Base-by-base conservation (phyloP, 2,329 filamentous ascomycete genomes). In the Sordariomycetes sp. region DNA sequence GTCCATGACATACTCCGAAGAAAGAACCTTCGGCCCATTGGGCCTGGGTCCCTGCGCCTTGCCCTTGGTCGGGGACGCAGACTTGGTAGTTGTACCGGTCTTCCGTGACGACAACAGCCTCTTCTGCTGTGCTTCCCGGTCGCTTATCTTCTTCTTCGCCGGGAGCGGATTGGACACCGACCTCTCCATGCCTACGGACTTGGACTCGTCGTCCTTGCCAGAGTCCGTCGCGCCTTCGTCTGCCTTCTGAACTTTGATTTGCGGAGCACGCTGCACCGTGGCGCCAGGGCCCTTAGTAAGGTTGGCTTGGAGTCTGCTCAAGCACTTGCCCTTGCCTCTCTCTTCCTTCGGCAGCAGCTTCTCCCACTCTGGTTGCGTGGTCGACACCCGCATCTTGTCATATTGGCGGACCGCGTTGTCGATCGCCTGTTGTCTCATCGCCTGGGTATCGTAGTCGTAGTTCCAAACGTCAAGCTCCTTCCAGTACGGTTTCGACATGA, bases 391-490 rank as follows among this genome's bases (percentile, higher is more conserved):
- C 67, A 80, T 75, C 66, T 79, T 81, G 67, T 87, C 83, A 62
- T 79, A 87, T 58, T 78, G 72, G 60, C 74, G 77, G 59, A 85
- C 75, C 16, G 83, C 83, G 63, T 84, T 78, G 69, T 88, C 75
- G 66, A 86, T 79, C 61, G 81, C 78, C 64, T 77, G 71, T 66
- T 89, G 75, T 34, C 83, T 79, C 60, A 83, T 77, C 35, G 79
- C 76, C 20, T 76, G 69, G 43, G 68, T 73, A 52, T 74, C 72
- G 65, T 86, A 87, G 32, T 79, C 71, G 66, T 84, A 85, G 59
- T 76, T 79, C 77, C 80, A 87, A 24, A 85, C 80, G 62, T 87
- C 82, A 16, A 87, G 74, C 62, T 87, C 83, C 68, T 79, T 85
- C 77, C 79, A 87, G 61, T 76, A 81, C 25, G 74, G 70, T 69